phyloP scores from a whole-genome alignment of 2,329 filamentous ascomycete genomes.

The Colletotrichum falcatum region DNA sequence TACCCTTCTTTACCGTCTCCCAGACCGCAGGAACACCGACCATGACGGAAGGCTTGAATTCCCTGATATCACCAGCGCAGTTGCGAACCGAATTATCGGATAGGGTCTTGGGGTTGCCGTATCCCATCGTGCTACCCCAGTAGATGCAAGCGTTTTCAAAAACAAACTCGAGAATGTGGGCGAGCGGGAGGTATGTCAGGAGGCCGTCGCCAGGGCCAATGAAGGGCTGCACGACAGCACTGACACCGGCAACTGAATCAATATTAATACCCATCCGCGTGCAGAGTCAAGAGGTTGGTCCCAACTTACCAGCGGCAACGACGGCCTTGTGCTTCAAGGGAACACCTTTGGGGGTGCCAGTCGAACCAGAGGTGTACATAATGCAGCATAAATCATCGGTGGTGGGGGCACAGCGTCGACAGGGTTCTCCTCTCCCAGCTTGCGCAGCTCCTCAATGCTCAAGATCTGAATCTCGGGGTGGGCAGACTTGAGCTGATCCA shows the following conservation, averaged over 20 bases:
- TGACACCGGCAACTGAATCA: slow-evolving; percentile 77
- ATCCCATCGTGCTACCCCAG: slow-evolving; percentile 91
- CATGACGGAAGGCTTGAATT: slow-evolving; percentile 85
- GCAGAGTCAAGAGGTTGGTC: slow-evolving; percentile 20
- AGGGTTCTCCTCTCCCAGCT: slow-evolving; percentile 70
- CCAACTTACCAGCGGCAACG: slow-evolving; percentile 74
- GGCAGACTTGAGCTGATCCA: slow-evolving; percentile 59
- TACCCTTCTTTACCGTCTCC: slow-evolving; percentile 93
- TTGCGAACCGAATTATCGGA: slow-evolving; percentile 86
- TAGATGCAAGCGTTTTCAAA: slow-evolving; percentile 87
- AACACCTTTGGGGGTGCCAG: slow-evolving; percentile 85
- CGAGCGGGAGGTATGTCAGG: slow-evolving; percentile 85
- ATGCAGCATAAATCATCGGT: slow-evolving; percentile 82
- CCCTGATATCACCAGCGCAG: slow-evolving; percentile 88
- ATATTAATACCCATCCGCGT: background rate
- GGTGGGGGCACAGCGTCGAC: slow-evolving; percentile 76
- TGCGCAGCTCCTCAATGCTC: slow-evolving; percentile 63
- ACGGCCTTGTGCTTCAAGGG: slow-evolving; percentile 81
- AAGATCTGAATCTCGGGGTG: slow-evolving; percentile 59
- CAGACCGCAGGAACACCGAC: slow-evolving; percentile 91
- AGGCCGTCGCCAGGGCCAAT: slow-evolving; percentile 83
- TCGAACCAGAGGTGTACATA: slow-evolving; percentile 82
- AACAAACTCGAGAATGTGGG: slow-evolving; percentile 91
- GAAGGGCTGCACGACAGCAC: slow-evolving; percentile 80
- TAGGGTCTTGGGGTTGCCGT: slow-evolving; percentile 87